Evolutionary conservation across 352 stramenopile genomes (phyloP).

Genomic region (Globisporangium uncinulatum): DNA sequence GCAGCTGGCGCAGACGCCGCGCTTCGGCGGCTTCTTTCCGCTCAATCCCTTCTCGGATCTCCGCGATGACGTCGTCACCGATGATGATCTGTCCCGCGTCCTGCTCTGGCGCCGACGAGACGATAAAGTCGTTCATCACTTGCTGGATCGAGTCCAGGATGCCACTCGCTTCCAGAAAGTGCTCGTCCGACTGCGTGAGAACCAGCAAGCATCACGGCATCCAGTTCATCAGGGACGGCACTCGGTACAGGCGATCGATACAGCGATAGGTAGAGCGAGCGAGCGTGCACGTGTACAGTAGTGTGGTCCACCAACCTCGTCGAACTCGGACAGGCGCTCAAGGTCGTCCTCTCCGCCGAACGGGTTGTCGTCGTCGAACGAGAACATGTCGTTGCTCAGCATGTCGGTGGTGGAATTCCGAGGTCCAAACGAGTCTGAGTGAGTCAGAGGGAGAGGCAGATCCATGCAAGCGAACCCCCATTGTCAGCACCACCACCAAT

Average conservation of each 20-base stretch:
- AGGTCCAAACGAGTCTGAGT: slow-evolving; percentile 32
- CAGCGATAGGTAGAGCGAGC: neutral
- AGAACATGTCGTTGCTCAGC: slow-evolving; percentile 28
- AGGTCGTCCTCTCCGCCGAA: slow-evolving; percentile 43
- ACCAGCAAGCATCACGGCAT: neutral
- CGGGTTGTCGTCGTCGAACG: slow-evolving; percentile 34
- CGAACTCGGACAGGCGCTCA: slow-evolving; percentile 66
- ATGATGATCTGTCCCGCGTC: slow-evolving; percentile 53
- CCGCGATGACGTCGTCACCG: slow-evolving; percentile 63
- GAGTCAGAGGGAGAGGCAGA: no score
- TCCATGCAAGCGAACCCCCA: no score
- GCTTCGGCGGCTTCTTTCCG: slow-evolving; percentile 22
- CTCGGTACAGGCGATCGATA: neutral
- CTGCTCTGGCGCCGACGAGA: slow-evolving; percentile 20
- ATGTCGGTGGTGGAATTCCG: slow-evolving; percentile 31
- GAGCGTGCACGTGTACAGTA: neutral
- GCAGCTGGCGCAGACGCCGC: slow-evolving; percentile 21
- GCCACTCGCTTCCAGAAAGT: slow-evolving; percentile 67
- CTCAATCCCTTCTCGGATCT: slow-evolving; percentile 44
- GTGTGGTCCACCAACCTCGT: slow-evolving; percentile 34
- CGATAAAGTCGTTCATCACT: slow-evolving; percentile 63
- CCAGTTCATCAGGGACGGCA: neutral
- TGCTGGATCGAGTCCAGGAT: slow-evolving; percentile 81
- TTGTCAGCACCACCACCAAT: neutral
- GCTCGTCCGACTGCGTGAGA: slow-evolving; percentile 43